Percentiles rank a stretch among this genome's conserved stretches.
phyloP scores from a whole-genome alignment of 1,284 basidiomycete genomes.

The Vanrija pseudolonga region DNA sequence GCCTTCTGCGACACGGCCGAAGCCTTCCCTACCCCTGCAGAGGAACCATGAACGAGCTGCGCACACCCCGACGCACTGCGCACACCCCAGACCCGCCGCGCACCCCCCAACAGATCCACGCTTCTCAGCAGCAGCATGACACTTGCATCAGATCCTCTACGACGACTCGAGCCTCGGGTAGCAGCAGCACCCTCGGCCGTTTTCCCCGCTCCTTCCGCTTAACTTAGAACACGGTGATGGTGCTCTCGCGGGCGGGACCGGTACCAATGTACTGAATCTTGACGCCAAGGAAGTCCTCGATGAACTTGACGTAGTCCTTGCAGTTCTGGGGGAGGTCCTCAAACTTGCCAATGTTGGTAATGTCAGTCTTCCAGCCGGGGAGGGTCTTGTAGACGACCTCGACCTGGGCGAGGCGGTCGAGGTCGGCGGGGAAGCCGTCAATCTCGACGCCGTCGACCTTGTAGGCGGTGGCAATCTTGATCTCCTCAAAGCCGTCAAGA shows the following conservation, averaged over 20 bases:
- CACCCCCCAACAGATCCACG: too few relatives aligned
- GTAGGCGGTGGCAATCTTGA: slow-evolving; percentile 86
- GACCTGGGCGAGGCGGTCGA: slow-evolving; percentile 74
- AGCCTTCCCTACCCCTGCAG: too few relatives aligned
- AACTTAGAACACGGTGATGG: slow-evolving; percentile 33
- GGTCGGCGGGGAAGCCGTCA: slow-evolving; percentile 85
- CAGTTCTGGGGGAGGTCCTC: slow-evolving; percentile 80
- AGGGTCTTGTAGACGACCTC: slow-evolving; percentile 86
- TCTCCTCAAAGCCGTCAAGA: slow-evolving; percentile 77
- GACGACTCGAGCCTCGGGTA: too few relatives aligned
- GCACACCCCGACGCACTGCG: too few relatives aligned
- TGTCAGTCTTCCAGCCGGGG: slow-evolving; percentile 86
- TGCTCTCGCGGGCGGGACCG: slow-evolving; percentile 45
- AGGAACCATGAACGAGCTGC: too few relatives aligned
- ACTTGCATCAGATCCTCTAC: too few relatives aligned
- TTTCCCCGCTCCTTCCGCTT: too few relatives aligned
- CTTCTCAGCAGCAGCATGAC: too few relatives aligned
- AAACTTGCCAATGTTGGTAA: slow-evolving; percentile 63
- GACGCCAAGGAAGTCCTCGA: slow-evolving; percentile 75
- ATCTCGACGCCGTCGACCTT: slow-evolving; percentile 72
- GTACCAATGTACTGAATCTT: slow-evolving; percentile 61
- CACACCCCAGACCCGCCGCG: too few relatives aligned
- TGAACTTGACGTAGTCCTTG: slow-evolving; percentile 81
- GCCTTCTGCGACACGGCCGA: too few relatives aligned
- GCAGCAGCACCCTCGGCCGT: too few relatives aligned